Evolutionary conservation across 345 rosid species (phyloP).

Genomic region (sweet orange (Citrus sinensis)): DVS_A1.0 CM039163.1:7567501-7568000

Average conservation of each 20-base stretch:
- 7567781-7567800: background rate
- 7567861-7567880: conserved; percentile 73
- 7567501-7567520: background rate
- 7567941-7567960: conserved; percentile 95
- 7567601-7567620: background rate
- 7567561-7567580: background rate
- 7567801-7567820: background rate
- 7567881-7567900: conserved; percentile 95
- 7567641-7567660: background rate
- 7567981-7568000: conserved; percentile 73
- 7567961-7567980: conserved; percentile 69
- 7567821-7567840: background rate
- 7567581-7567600: background rate
- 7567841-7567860: conserved; percentile 81
- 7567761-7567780: background rate
- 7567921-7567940: conserved; percentile 99
- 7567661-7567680: background rate
- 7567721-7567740: background rate
- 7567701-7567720: background rate
- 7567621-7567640: background rate
- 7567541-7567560: background rate
- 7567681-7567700: background rate
- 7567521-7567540: background rate
- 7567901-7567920: conserved; percentile 96
- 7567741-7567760: background rate